Evolutionary conservation across 495 filamentous ascomycete genomes (phyloP).

Genomic region (Pyrenula massariospora): DNA sequence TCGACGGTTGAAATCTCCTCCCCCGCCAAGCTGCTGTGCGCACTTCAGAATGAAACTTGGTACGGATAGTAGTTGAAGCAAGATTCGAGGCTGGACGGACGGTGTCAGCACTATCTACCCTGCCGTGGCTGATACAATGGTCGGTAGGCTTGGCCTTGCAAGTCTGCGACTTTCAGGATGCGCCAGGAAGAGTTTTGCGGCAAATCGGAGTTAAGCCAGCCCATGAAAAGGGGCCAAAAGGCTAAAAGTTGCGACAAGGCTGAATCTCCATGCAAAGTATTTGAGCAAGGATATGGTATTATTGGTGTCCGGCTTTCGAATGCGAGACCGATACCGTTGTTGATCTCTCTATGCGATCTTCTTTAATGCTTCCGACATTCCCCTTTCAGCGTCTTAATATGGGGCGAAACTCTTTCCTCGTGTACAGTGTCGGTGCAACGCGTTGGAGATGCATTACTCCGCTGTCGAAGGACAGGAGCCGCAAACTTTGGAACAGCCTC

Average conservation of each 20-base stretch:
- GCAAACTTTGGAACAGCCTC: not conserved
- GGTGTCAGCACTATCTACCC: no score
- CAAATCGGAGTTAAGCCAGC: no score
- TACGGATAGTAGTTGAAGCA: no score
- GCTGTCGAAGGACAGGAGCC: not conserved
- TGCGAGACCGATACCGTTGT: not conserved
- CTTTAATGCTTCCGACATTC: not conserved
- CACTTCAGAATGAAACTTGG: no score
- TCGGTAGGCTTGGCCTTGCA: no score
- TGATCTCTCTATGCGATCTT: not conserved
- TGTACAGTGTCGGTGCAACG: not conserved
- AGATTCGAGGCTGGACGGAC: no score
- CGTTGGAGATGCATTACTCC: not conserved
- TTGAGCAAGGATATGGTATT: not conserved
- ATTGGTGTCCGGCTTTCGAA: not conserved
- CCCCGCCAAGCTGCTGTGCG: no score
- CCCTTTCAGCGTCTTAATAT: not conserved
- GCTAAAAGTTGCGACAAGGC: not conserved
- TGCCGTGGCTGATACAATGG: no score
- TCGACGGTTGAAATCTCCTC: no score
- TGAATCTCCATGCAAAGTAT: not conserved
- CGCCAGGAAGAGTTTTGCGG: no score
- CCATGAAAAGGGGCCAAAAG: not conserved
- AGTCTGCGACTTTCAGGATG: no score
- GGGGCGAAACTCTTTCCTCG: not conserved